Evolutionary conservation across 2,329 filamentous ascomycete species (phyloP).

Genomic region (Paecilomyces formosus): DNA sequence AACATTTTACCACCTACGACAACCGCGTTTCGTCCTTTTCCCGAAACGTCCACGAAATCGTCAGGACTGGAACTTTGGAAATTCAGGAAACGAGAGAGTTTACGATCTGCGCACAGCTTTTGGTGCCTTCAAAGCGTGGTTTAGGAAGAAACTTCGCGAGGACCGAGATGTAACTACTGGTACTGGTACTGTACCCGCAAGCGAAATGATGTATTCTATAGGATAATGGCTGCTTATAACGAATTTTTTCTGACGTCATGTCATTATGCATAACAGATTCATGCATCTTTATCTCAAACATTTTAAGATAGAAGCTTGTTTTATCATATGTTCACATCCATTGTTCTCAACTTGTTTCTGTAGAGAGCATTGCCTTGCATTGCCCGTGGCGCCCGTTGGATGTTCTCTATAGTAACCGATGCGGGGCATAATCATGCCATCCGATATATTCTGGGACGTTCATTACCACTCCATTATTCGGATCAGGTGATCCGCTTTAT

Average conservation of each 20-base stretch:
- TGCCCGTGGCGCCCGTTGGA: not conserved
- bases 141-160: not conserved
- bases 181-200: not conserved
- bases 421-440: not conserved
- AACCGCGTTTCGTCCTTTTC: not conserved
- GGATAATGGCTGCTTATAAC: not conserved
- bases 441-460: not conserved
- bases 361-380: not conserved
- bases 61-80: not conserved
- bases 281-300: not conserved
- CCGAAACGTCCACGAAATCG: not conserved
- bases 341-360: not conserved
- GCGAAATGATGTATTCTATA: not conserved
- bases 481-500: not conserved
- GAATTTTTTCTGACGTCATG: not conserved
- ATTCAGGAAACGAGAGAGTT: not conserved
- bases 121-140: not conserved
- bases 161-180: not conserved
- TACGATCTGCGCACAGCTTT: not conserved
- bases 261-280: not conserved
- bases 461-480: not conserved
- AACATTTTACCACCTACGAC: slow-evolving; percentile 1
- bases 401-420: not conserved
- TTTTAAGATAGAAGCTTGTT: not conserved
- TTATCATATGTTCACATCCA: not conserved